Evolutionary conservation across 306 rosid genomes (phyloP).

Genomic region (Carpinus viminea): DNA sequence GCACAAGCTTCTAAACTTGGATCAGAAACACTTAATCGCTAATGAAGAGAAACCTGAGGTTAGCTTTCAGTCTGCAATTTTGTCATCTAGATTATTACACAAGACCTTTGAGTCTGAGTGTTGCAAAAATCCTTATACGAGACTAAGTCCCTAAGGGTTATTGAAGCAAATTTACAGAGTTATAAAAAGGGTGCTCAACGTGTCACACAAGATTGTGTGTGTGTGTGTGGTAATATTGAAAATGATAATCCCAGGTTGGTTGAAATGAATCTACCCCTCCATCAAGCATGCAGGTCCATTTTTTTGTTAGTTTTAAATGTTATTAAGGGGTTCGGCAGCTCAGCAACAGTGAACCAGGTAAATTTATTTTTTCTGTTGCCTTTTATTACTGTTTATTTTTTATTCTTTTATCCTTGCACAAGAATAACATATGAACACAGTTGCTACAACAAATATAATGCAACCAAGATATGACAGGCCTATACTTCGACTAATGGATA

Average conservation of each 20-base stretch:
- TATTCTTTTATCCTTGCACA: not conserved
- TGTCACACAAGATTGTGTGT: not conserved
- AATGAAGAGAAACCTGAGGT: not conserved
- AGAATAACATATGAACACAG: not conserved
- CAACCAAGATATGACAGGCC: not conserved
- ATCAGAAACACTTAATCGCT: not conserved
- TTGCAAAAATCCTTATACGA: not conserved
- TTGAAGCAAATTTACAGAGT: not conserved
- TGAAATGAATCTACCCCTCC: not conserved
- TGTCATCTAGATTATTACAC: not conserved
- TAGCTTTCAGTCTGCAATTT: not conserved
- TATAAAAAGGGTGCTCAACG: not conserved
- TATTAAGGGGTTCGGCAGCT: not conserved
- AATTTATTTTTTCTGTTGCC: not conserved
- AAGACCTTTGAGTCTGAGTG: not conserved
- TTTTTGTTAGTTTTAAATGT: not conserved
- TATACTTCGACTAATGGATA: not conserved
- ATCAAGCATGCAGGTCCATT: not conserved
- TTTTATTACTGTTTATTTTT: not conserved
- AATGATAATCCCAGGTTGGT: not conserved
- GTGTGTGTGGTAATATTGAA: too few species aligned
- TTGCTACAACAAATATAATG: not conserved
- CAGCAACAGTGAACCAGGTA: not conserved
- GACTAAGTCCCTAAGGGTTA: not conserved
- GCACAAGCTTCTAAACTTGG: constrained; percentile 3